Evolutionary conservation across 768 basidiomycete genomes (phyloP).

Genomic region (Piloderma croceum): DNA sequence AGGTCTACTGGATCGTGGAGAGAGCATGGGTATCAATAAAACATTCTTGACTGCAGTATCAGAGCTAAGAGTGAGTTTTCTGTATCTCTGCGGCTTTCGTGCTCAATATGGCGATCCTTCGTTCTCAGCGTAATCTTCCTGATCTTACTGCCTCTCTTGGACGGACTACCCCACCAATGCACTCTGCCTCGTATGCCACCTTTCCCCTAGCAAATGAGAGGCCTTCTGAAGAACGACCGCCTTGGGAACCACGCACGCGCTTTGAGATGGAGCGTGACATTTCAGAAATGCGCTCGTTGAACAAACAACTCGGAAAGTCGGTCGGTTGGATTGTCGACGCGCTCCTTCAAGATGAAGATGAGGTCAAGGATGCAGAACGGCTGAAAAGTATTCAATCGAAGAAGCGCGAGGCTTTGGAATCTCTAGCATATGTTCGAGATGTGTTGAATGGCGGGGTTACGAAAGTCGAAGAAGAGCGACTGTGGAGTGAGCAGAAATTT

Average conservation of each 20-base stretch:
- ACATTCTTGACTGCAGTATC: constrained; percentile 76
- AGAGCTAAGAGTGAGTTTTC: constrained; percentile 57
- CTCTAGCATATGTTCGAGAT: constrained; percentile 72
- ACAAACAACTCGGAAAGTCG: constrained; percentile 62
- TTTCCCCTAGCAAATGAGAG: constrained; percentile 65
- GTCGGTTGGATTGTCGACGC: constrained; percentile 72
- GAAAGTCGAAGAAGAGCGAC: constrained; percentile 59
- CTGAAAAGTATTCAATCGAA: constrained; percentile 38
- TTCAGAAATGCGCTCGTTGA: constrained; percentile 44
- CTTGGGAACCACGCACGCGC: constrained; percentile 66
- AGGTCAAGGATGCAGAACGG: constrained; percentile 34
- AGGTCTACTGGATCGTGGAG: constrained; percentile 68
- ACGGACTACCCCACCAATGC: constrained; percentile 44
- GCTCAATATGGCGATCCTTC: constrained; percentile 10
- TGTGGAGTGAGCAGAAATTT: constrained; percentile 53
- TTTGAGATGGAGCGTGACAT: constrained; percentile 68
- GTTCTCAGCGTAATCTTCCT: constrained; percentile 81
- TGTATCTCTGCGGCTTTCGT: constrained; percentile 2
- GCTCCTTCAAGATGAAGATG: constrained; percentile 51
- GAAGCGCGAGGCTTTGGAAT: constrained; percentile 64
- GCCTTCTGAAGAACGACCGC: constrained; percentile 49
- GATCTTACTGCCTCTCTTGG: constrained; percentile 70
- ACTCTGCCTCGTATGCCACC: constrained; percentile 35
- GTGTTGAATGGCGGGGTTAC: constrained; percentile 51
- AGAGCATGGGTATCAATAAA: constrained; percentile 80